These are phyloP conservation scores for Debaryomyces udenii DNA, from an alignment of 1,139 yeast genomes.

Conservation along the genomic window DNA sequence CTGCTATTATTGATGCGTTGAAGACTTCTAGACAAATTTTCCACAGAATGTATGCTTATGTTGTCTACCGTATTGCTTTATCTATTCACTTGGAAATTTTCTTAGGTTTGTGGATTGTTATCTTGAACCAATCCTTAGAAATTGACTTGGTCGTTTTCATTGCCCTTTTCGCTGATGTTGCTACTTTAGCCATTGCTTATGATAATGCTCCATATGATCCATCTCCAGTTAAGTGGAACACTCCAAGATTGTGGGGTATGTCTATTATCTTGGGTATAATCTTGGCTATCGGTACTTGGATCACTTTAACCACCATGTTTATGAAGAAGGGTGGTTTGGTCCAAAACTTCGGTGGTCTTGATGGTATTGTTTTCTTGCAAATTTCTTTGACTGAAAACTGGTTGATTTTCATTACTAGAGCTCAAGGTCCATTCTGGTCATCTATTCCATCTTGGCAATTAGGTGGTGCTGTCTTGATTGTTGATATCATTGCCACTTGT, in stretches of 20 bases:
- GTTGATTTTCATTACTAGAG: conserved; percentile 95
- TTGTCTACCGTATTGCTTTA: conserved; percentile 94
- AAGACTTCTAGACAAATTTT: conserved; percentile 95
- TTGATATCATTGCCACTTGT: conserved; percentile 87
- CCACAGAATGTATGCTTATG: conserved; percentile 98
- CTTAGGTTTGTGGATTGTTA: conserved; percentile 94
- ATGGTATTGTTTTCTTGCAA: conserved; percentile 90
- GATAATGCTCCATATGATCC: conserved; percentile 98
- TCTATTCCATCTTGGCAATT: conserved; percentile 93
- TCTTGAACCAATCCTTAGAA: conserved; percentile 79
- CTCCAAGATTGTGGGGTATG: conserved; percentile 98
- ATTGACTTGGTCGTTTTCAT: conserved; percentile 89
- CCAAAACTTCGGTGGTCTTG: conserved; percentile 91
- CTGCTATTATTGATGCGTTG: conserved; percentile 92
- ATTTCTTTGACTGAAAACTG: conserved; percentile 93
- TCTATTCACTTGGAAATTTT: conserved; percentile 90
- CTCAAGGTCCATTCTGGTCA: conserved; percentile 95
- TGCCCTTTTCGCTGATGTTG: conserved; percentile 95
- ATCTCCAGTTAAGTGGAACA: conserved; percentile 97
- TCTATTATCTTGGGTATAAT: conserved; percentile 79
- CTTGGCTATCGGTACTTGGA: conserved; percentile 90
- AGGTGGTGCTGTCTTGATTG: conserved; percentile 87
- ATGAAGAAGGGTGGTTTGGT: conserved; percentile 78
- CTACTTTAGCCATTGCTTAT: conserved; percentile 92
- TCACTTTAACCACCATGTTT: conserved; percentile 89